Base-by-base conservation (phyloP, 257 asterid species). In the Eucommia ulmoides region DNA sequence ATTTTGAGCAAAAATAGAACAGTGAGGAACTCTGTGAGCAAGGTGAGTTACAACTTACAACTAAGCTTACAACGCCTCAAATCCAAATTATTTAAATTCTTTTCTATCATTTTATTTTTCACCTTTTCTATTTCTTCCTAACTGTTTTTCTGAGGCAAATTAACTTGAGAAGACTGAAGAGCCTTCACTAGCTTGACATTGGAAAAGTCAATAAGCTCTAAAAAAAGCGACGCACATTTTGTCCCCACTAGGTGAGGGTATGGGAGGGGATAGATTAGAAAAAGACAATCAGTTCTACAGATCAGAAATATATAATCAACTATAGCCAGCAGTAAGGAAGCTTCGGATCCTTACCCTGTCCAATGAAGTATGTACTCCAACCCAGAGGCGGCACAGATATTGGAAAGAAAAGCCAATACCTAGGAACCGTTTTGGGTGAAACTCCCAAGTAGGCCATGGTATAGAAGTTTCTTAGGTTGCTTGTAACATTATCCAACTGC, bases 331-430 rank as follows among this genome's bases (percentile, higher is more conserved):
- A 23, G 60, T n/a, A 22, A 11, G 20, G 22, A 29, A 16, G n/a
- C 18, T 38, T 64, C 16, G 24, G 24, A 18, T 11, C 20, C 33
- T 19, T 62, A 80, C 94, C 84, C 41, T 58, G 63, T 24, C 61
- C 65, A 61, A 87, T 64, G 67, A 72, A 74, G 65, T 78, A 83
- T 14, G 94, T 80, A 58, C 65, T 83, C 81, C 82, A 81, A 26
- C 88, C 92, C 50, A 86, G 77, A 47, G 94, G 84, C 20, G 82
- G 79, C 62, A 77, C 79, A n/a, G 86, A 69, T 51, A 67, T 93
- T 41, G 58, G 66, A 64, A 86, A 82, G 64, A 64, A 66, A 33
- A 86, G 81, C 94, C 88, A 82, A 59, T 71, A 80, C 51, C 78
- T 86, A 49, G 94, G 73, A 54, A 70, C 67, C 29, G 22, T 15